phyloP scores from a whole-genome alignment of 805 yeast genomes.

The Saturnispora ahearnii region DNA sequence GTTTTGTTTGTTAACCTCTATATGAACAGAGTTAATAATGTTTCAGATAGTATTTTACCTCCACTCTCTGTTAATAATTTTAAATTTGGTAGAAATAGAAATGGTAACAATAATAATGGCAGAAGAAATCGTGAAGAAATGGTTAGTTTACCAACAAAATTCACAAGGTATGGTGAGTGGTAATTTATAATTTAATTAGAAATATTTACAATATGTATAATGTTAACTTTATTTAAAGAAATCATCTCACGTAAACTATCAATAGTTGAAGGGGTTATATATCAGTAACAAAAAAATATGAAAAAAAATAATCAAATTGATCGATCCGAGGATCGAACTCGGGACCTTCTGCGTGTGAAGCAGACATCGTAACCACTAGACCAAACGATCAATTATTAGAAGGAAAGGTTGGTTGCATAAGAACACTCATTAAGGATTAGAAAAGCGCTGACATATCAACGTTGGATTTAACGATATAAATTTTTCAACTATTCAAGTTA shows the following conservation, averaged over 20 bases:
- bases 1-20: constrained; percentile 20
- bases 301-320: constrained; percentile 1
- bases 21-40: constrained; percentile 17
- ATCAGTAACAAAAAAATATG: not conserved
- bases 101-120: constrained; percentile 9
- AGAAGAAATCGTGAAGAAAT: constrained; percentile 18
- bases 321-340: constrained; percentile 34
- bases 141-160: constrained; percentile 26
- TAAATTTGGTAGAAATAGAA: constrained; percentile 22
- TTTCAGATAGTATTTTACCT: constrained; percentile 7
- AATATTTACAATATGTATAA: too few relatives aligned
- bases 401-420: too few relatives aligned
- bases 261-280: too few relatives aligned
- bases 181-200: constrained; percentile 1
- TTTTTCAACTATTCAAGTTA: too few relatives aligned
- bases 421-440: too few relatives aligned
- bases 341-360: constrained; percentile 35
- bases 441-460: too few relatives aligned
- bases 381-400: constrained; percentile 26
- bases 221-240: too few relatives aligned
- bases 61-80: constrained; percentile 24
- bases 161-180: constrained; percentile 27
- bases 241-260: too few relatives aligned
- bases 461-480: too few relatives aligned
- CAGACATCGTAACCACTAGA: constrained; percentile 35